Conservation (phyloP, 805 yeast species). For the Candida yuanshanica region DNA sequence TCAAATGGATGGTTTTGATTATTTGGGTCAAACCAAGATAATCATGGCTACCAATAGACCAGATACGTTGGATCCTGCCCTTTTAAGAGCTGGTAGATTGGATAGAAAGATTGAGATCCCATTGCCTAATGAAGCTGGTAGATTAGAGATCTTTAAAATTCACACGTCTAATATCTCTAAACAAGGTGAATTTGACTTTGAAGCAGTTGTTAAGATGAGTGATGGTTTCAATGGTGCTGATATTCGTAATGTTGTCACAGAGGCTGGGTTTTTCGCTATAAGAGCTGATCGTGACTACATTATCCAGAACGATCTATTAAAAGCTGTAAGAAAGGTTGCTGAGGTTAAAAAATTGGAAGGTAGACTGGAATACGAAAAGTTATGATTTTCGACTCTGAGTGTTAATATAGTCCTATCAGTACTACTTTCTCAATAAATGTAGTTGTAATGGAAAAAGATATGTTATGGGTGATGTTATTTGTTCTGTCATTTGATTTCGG, state of each 20-base stretch:
- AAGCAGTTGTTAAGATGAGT: conserved; percentile 96
- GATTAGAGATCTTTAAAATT: conserved; percentile 90
- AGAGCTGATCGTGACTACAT: conserved; percentile 96
- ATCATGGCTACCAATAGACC: conserved; percentile 99
- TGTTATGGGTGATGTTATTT: too few species aligned
- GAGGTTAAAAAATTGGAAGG: conserved; percentile 97
- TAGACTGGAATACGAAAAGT: conserved; percentile 88
- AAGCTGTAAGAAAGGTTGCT: conserved; percentile 96
- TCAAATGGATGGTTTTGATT: conserved; percentile 98
- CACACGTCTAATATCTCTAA: conserved; percentile 82
- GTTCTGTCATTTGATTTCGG: too few species aligned
- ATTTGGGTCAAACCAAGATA: conserved; percentile 92
- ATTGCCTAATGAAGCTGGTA: conserved; percentile 92
- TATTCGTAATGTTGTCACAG: conserved; percentile 94
- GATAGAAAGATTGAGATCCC: conserved; percentile 96
- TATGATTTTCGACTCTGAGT: too few species aligned
- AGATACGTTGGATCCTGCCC: conserved; percentile 95
- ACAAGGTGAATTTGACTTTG: conserved; percentile 94
- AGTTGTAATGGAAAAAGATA: too few species aligned
- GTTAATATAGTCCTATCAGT: too few species aligned
- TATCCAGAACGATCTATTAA: conserved; percentile 89
- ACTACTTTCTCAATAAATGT: too few species aligned
- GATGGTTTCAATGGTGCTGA: conserved; percentile 99
- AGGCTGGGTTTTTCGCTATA: conserved; percentile 97
- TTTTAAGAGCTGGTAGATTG: conserved; percentile 94